phyloP scores from a whole-genome alignment of 1,139 yeast species.

The Pichia sp. region DNA sequence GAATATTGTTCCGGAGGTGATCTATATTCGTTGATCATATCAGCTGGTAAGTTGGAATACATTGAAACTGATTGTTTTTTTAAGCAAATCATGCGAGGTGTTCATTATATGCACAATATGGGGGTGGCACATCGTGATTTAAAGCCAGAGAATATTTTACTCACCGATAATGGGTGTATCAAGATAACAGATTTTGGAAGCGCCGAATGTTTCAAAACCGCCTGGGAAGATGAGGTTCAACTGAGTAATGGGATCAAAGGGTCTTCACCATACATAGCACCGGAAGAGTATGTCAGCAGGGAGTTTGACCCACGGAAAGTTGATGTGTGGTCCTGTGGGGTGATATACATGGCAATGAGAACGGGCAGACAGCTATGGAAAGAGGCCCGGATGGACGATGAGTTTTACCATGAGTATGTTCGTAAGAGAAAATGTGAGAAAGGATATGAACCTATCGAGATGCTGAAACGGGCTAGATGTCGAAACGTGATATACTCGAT shows the following conservation, averaged over 20 bases:
- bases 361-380: conserved; percentile 94
- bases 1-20: conserved; percentile 96
- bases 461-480: conserved; percentile 74
- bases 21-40: conserved; percentile 74
- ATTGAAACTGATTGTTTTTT: conserved; percentile 93
- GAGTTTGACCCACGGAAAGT: conserved; percentile 88
- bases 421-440: conserved; percentile 68
- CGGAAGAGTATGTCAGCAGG: conserved; percentile 74
- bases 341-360: conserved; percentile 96
- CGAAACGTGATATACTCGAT: conserved; percentile 88
- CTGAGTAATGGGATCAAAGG: conserved; percentile 81
- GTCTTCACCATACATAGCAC: conserved; percentile 91
- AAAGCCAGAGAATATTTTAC: conserved; percentile 84
- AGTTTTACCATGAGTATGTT: conserved; percentile 67
- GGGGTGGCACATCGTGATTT: conserved; percentile 94
- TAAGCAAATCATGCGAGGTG: conserved; percentile 86
- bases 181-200: conserved; percentile 96
- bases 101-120: conserved; percentile 93
- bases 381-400: conserved; percentile 74
- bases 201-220: conserved; percentile 93
- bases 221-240: conserved; percentile 89
- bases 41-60: conserved; percentile 76
- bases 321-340: conserved; percentile 96
- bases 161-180: conserved; percentile 72
- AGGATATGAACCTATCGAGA: conserved; percentile 90